Percentiles rank a stretch among this genome's conserved stretches.
These are phyloP conservation scores for Xylaria curta DNA, from an alignment of 495 filamentous ascomycete species.

Conservation along the genomic window DNA sequence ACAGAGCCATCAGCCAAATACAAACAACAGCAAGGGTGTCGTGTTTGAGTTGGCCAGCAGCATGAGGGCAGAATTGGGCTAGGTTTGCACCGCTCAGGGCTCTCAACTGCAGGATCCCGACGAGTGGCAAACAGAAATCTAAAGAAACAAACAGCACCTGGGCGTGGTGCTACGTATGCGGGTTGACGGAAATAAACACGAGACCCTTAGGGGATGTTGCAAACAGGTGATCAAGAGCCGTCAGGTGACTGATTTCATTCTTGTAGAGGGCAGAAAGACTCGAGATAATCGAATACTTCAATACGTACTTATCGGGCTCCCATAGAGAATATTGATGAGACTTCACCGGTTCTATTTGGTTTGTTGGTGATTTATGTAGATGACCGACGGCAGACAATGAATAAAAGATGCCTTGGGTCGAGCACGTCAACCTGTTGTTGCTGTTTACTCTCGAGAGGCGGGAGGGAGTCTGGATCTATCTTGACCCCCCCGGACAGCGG, in stretches of 20 bases:
- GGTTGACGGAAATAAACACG: conserved; percentile 5
- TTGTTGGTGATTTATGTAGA: neutral
- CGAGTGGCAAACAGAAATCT: conserved; percentile 9
- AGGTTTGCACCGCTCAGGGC: neutral
- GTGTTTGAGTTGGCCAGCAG: neutral
- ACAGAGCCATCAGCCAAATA: neutral
- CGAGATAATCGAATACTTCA: neutral
- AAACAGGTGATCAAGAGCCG: conserved; percentile 18
- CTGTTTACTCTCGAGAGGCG: neutral
- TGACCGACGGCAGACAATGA: neutral
- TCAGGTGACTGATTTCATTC: conserved; percentile 14
- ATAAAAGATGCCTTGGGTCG: neutral
- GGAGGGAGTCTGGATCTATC: neutral
- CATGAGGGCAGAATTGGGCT: neutral
- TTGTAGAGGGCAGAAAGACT: conserved; percentile 3
- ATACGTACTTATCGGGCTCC: neutral
- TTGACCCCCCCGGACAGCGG: conserved; percentile 13
- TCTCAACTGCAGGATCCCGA: conserved; percentile 1
- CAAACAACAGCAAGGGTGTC: neutral
- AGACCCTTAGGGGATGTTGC: conserved; percentile 6
- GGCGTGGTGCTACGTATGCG: neutral
- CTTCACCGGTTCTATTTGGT: neutral
- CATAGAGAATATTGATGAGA: neutral
- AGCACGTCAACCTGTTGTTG: neutral
- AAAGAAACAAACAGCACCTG: neutral